Percentiles rank a stretch among this genome's conserved stretches.
phyloP scores from a whole-genome alignment of 2,329 filamentous ascomycete species.

The Xylaria sp. region DNA sequence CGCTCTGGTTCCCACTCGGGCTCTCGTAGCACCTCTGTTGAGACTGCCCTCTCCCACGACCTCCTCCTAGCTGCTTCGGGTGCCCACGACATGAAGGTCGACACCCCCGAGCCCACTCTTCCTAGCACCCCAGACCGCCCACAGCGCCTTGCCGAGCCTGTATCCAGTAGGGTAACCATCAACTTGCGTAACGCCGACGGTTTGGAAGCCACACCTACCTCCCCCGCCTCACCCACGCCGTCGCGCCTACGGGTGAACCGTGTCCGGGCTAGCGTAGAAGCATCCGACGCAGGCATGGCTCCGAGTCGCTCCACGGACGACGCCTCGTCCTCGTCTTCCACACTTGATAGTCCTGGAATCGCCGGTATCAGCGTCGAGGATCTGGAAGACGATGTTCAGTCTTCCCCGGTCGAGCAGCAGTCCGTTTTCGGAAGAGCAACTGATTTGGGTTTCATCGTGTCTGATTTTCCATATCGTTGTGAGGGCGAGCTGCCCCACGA shows the following conservation, averaged over 20 bases:
- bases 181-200: slow-evolving; percentile 59
- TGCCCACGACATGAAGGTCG: slow-evolving; percentile 48
- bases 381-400: slow-evolving; percentile 41
- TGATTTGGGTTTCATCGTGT: slow-evolving; percentile 32
- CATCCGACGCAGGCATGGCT: slow-evolving; percentile 48
- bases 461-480: slow-evolving; percentile 41
- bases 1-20: slow-evolving; percentile 59
- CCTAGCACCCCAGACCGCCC: slow-evolving; percentile 50
- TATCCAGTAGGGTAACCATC: slow-evolving; percentile 65
- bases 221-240: slow-evolving; percentile 50
- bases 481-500: slow-evolving; percentile 38
- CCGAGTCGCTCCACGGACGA: slow-evolving; percentile 36
- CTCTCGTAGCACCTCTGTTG: slow-evolving; percentile 60
- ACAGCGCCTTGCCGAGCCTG: slow-evolving; percentile 47
- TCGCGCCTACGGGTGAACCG: slow-evolving; percentile 35
- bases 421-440: slow-evolving; percentile 27
- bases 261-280: slow-evolving; percentile 54
- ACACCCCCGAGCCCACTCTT: slow-evolving; percentile 45
- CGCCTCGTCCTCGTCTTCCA: slow-evolving; percentile 46
- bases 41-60: slow-evolving; percentile 46
- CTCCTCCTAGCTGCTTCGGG: slow-evolving; percentile 41
- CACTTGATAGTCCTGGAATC: slow-evolving; percentile 51
- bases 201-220: slow-evolving; percentile 50
- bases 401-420: slow-evolving; percentile 43
- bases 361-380: slow-evolving; percentile 50